These are phyloP conservation scores for Fonsecaea nubica DNA, from an alignment of 2,329 filamentous ascomycete genomes.

Conservation along the genomic window DNA sequence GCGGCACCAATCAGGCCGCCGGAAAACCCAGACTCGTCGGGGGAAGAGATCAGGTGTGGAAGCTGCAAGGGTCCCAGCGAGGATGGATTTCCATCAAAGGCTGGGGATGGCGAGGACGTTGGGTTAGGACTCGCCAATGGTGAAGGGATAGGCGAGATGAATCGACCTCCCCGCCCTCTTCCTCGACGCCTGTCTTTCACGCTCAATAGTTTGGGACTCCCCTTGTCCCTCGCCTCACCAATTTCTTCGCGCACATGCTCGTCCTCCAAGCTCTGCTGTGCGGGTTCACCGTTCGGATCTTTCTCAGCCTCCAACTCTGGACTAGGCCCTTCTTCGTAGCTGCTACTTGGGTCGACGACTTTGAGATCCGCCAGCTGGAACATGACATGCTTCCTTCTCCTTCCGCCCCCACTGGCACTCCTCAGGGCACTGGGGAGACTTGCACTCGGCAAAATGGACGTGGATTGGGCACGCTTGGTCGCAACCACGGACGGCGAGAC, in stretches of 20 bases:
- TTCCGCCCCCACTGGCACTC: constrained; percentile 27
- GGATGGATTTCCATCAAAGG: constrained; percentile 23
- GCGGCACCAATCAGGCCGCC: constrained; percentile 24
- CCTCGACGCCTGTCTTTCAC: constrained; percentile 20
- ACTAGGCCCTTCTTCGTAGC: constrained; percentile 39
- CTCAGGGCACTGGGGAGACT: constrained; percentile 39
- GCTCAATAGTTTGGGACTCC: constrained; percentile 2
- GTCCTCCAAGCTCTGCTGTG: neutral
- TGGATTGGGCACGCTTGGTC: constrained; percentile 28
- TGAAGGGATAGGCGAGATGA: constrained; percentile 31
- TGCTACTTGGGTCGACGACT: constrained; percentile 40
- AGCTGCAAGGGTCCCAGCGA: neutral
- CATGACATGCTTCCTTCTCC: constrained; percentile 40
- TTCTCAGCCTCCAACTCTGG: constrained; percentile 24
- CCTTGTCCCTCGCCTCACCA: neutral
- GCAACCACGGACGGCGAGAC: constrained; percentile 28
- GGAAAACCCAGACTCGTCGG: constrained; percentile 28
- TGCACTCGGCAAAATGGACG: constrained; percentile 28
- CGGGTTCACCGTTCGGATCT: neutral
- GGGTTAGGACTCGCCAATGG: constrained; percentile 23
- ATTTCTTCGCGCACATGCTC: neutral
- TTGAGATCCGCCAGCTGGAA: constrained; percentile 40
- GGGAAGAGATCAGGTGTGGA: constrained; percentile 11
- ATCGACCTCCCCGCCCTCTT: constrained; percentile 13
- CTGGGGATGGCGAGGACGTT: constrained; percentile 29